A percentile compares a stretch with the other conserved stretches of the same genome.
phyloP scores from a whole-genome alignment of 2,329 filamentous ascomycete species.

The Neopestalotiopsis sp. region DNA sequence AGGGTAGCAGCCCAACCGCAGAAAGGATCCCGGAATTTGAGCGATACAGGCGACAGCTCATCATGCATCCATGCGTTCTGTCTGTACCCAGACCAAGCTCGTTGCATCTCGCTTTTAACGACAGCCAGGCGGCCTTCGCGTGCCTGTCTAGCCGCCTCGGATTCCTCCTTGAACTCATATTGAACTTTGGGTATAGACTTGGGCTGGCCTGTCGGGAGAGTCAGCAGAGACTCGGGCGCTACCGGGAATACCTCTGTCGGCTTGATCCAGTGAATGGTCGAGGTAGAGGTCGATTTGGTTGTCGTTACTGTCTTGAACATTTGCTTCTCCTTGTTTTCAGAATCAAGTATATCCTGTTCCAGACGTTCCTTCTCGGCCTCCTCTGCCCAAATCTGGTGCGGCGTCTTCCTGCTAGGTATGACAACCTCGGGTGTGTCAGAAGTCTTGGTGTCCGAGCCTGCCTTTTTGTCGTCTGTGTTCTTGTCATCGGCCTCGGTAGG shows the following conservation, averaged over 20 bases:
- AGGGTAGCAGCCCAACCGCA: constrained; percentile 77
- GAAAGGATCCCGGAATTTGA: constrained; percentile 77
- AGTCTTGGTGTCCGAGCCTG: constrained; percentile 30
- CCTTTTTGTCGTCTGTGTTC: constrained; percentile 28
- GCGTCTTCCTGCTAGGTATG: constrained; percentile 38
- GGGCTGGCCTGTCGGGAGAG: constrained; percentile 74
- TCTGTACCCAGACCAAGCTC: constrained; percentile 84
- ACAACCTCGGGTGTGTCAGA: constrained; percentile 31
- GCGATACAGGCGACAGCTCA: constrained; percentile 78
- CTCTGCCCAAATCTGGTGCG: constrained; percentile 28
- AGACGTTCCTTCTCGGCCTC: constrained; percentile 26
- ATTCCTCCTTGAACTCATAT: constrained; percentile 71
- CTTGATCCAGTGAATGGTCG: constrained; percentile 73
- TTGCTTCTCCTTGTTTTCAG: constrained; percentile 26
- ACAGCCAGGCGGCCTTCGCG: constrained; percentile 68
- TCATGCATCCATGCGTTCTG: constrained; percentile 84
- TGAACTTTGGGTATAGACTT: constrained; percentile 80
- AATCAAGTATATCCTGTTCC: constrained; percentile 23
- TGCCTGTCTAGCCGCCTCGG: constrained; percentile 61
- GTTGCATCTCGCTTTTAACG: constrained; percentile 77
- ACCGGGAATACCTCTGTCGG: constrained; percentile 80
- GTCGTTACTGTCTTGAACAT: constrained; percentile 16
- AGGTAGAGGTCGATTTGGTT: constrained; percentile 29
- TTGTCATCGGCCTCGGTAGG: constrained; percentile 20
- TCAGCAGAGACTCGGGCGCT: constrained; percentile 70